A percentile compares a stretch with the other conserved stretches of the same genome.
Conservation (phyloP, 352 stramenopile species). For the Globisporangium nagaii region DNA sequence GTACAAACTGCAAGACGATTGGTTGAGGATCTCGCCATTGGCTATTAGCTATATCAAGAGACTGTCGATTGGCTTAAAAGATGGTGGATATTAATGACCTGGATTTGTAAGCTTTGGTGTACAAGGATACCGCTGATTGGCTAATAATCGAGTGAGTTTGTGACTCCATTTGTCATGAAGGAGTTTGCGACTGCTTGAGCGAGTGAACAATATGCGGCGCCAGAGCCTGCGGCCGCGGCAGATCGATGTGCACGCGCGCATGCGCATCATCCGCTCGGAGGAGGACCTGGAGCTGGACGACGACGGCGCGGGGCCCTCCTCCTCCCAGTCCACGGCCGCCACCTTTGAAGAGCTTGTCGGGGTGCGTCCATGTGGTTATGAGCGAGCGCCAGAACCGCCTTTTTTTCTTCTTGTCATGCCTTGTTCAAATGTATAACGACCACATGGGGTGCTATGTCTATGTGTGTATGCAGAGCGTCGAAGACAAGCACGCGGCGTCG, state of each 20-base stretch:
- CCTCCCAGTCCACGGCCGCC: constrained; percentile 24
- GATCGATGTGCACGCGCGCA: constrained; percentile 85
- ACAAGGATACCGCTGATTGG: too few species aligned
- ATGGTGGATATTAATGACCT: too few species aligned
- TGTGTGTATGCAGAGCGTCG: constrained; percentile 35
- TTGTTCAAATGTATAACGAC: neutral
- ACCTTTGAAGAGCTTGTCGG: constrained; percentile 75
- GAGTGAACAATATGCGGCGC: constrained; percentile 40
- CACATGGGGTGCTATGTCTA: too few species aligned
- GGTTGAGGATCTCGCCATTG: too few species aligned
- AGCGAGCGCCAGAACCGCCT: neutral
- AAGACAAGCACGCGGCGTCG: constrained; percentile 34
- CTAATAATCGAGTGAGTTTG: too few species aligned
- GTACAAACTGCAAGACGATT: too few species aligned
- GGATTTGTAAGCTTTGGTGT: too few species aligned
- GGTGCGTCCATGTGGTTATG: constrained; percentile 23
- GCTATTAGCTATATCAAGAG: too few species aligned
- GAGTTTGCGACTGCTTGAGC: too few species aligned
- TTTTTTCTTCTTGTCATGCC: neutral
- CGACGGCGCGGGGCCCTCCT: constrained; percentile 23
- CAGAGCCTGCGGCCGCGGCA: constrained; percentile 82
- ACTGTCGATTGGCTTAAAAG: too few species aligned
- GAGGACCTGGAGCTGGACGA: constrained; percentile 74
- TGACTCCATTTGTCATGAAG: too few species aligned
- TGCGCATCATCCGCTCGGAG: constrained; percentile 78